A percentile compares a stretch with the other conserved stretches of the same genome.
Conservation (phyloP, 2,329 filamentous ascomycete genomes). For the Colletotrichum cereale region DNA sequence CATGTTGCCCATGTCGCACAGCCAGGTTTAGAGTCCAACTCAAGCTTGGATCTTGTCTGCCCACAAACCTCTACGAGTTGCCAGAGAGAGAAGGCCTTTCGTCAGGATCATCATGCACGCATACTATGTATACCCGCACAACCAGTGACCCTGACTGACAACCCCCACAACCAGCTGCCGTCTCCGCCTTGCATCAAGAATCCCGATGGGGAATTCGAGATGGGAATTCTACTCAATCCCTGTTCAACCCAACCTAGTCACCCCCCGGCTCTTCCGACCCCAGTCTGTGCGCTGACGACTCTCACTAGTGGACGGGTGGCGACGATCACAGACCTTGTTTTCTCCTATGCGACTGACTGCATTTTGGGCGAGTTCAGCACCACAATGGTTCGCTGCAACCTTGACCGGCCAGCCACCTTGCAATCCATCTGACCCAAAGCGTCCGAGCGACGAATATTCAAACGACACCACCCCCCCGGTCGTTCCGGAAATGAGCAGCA, state of each 20-base stretch:
- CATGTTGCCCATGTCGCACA: slow-evolving; percentile 22
- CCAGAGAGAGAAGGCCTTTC: not conserved
- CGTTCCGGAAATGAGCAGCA: slow-evolving; percentile 28
- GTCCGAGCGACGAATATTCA: slow-evolving; percentile 16
- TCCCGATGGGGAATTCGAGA: not conserved
- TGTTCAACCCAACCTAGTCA: not conserved
- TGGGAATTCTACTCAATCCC: slow-evolving; percentile 12
- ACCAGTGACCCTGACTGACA: not conserved
- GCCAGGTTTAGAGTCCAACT: slow-evolving; percentile 32
- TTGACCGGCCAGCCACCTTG: not conserved
- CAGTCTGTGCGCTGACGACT: slow-evolving; percentile 27
- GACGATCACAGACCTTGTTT: slow-evolving; percentile 28
- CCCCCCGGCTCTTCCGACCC: slow-evolving; percentile 31
- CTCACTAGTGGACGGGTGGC: slow-evolving; percentile 8
- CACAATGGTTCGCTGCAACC: not conserved
- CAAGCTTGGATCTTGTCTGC: slow-evolving; percentile 14
- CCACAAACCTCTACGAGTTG: not conserved
- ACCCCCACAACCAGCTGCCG: not conserved
- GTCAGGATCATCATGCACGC: slow-evolving; percentile 1
- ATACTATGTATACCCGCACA: not conserved
- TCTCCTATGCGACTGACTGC: not conserved
- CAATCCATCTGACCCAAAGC: slow-evolving; percentile 28
- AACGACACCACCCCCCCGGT: slow-evolving; percentile 30
- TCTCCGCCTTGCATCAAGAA: slow-evolving; percentile 7
- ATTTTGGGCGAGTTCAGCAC: not conserved